Evolutionary conservation across 768 basidiomycete species (phyloP).

Genomic region (Agaricus blazei): DNA sequence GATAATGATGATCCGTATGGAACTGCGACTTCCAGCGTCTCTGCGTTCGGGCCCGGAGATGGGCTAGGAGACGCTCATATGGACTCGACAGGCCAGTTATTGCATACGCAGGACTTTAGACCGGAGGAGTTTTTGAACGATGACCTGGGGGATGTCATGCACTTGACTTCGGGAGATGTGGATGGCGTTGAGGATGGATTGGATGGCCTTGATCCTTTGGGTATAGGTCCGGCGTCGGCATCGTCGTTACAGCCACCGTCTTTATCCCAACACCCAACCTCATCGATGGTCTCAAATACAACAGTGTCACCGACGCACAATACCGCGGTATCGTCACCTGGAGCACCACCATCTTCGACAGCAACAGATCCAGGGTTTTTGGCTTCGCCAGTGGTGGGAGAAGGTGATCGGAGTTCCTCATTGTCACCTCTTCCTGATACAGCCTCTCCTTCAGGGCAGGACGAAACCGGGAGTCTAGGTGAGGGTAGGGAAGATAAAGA

Average conservation of each 20-base stretch:
- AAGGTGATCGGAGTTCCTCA: slow-evolving; percentile 48
- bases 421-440: slow-evolving; percentile 52
- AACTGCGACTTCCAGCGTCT: neutral
- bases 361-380: slow-evolving; percentile 9
- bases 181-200: slow-evolving; percentile 1
- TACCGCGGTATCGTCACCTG: neutral
- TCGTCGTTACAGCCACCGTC: neutral
- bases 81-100: neutral
- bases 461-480: slow-evolving; percentile 16
- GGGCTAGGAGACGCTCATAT: neutral
- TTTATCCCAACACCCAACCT: neutral
- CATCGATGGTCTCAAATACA: neutral
- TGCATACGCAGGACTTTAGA: slow-evolving; percentile 3
- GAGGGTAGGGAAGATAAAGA: slow-evolving; percentile 26
- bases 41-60: neutral
- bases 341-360: slow-evolving; percentile 22
- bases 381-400: slow-evolving; percentile 16
- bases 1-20: slow-evolving; percentile 7
- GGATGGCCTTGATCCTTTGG: neutral
- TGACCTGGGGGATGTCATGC: slow-evolving; percentile 7
- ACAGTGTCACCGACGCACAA: neutral
- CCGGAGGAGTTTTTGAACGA: slow-evolving; percentile 9
- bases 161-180: slow-evolving; percentile 7
- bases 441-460: slow-evolving; percentile 25
- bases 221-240: neutral